These are phyloP conservation scores for Nadsonia commutata DNA, from an alignment of 1,139 yeast species.

Conservation along the genomic window DNA sequence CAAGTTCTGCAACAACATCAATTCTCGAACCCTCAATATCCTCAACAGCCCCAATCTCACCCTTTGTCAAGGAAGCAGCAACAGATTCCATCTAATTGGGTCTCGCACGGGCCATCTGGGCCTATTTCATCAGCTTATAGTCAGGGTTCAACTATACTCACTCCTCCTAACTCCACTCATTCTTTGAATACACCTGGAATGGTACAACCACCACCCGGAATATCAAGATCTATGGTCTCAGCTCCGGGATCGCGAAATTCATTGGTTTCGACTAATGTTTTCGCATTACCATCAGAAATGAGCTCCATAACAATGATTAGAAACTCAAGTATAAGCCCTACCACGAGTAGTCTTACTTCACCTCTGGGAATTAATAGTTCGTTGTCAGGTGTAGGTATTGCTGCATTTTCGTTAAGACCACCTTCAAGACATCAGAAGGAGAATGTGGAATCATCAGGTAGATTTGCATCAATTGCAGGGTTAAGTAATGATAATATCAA, in stretches of 20 bases:
- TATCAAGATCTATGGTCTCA: background rate
- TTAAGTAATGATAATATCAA: background rate
- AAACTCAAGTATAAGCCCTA: background rate
- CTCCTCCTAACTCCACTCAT: background rate
- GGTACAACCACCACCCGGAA: background rate
- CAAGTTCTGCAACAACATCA: background rate
- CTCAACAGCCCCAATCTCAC: background rate
- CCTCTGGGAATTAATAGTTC: background rate
- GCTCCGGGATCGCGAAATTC: background rate
- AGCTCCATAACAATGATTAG: background rate
- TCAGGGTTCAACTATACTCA: background rate
- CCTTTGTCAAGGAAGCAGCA: background rate
- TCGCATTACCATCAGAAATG: background rate
- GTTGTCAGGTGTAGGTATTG: background rate
- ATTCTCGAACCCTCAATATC: background rate
- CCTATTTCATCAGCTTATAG: background rate
- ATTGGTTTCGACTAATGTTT: background rate
- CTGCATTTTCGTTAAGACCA: background rate
- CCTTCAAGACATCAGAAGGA: background rate
- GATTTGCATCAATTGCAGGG: background rate
- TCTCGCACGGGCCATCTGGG: background rate
- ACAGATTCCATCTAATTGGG: background rate
- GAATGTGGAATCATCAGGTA: background rate
- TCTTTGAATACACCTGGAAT: background rate
- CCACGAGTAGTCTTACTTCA: background rate